phyloP scores from a whole-genome alignment of 2,329 filamentous ascomycete species.

The Paramyrothecium roridum region DNA sequence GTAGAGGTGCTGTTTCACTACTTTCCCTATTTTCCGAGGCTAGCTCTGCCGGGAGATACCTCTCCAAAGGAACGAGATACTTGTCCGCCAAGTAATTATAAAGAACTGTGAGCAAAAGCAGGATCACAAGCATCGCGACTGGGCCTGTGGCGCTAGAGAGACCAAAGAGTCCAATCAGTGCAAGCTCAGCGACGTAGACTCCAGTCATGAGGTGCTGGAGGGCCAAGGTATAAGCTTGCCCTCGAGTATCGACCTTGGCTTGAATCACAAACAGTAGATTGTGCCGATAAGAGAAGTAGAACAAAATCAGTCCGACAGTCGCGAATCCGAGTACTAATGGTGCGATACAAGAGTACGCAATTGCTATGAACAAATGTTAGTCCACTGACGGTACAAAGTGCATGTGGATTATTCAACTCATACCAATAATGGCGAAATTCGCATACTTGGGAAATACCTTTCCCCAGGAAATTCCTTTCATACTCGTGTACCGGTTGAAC shows the following conservation, averaged over 20 bases:
- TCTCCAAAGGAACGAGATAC: neutral
- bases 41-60: neutral
- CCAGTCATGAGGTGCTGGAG: constrained; percentile 71
- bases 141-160: neutral
- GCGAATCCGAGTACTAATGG: constrained; percentile 71
- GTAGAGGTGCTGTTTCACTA: neutral
- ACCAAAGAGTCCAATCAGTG: constrained; percentile 52
- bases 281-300: constrained; percentile 75
- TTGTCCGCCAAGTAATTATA: neutral
- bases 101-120: neutral
- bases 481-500: constrained; percentile 1
- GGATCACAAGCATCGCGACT: neutral
- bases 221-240: constrained; percentile 66
- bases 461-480: constrained; percentile 1
- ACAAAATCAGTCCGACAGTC: constrained; percentile 63
- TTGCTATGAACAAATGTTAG: neutral
- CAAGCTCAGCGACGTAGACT: constrained; percentile 66
- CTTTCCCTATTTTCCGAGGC: neutral
- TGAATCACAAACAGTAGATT: constrained; percentile 72
- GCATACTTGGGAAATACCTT: constrained; percentile 2
- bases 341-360: constrained; percentile 65
- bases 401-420: neutral
- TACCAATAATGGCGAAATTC: constrained; percentile 1
- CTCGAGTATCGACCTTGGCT: constrained; percentile 69
- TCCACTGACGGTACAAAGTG: neutral